Evolutionary conservation across 495 filamentous ascomycete species (phyloP), one percentile per base, ranked within the genome.

Genomic region (Astrothelium subdiscretum): DNA sequence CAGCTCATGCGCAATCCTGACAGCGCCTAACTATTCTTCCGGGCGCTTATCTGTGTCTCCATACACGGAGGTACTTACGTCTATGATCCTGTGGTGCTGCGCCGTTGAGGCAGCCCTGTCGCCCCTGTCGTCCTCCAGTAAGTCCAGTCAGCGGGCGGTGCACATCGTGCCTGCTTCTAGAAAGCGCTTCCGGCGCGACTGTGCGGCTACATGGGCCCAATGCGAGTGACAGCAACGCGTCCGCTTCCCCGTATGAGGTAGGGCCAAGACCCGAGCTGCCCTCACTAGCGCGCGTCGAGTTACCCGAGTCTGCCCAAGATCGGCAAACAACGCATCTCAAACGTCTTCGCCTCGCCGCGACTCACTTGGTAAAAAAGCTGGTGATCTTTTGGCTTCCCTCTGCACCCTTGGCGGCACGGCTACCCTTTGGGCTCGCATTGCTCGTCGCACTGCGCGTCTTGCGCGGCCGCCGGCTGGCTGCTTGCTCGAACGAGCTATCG

Each of bases 311-410:
- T 24, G 48, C 48, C 48, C 26, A 54, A 3, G 48, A 54, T 54
- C 48, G 48, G 48, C 48, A 54, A 8, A 54, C 48, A 54, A 15
- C 48, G 5, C 48, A 54, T 54, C 48, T 54, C 57, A 35, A 32
- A 42, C 27, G 12, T 35, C 27, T 12, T 42, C 31, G 57, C 57
- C n/a, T 42, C 27, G 27, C n/a, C 32, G 35, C 32, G 6, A 31
- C 24, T 69, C 57, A 68, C 60, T 66, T 62, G 42, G 59, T 60
- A 59, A 70, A 68, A 63, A 70, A 70, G 32, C 24, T 62, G 24
- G 67, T 68, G 32, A 70, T 70, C 63, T 62, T 68, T 48, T 43
- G 29, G 44, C 65, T 70, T 3, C 64, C 63, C 8, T 61, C 48
- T 27, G 22, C 31, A 18, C 29, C 61, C 32, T 65, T 62, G 22